These are phyloP conservation scores for Trametes elegans DNA, from an alignment of 768 basidiomycete genomes.

Conservation along the genomic window DNA sequence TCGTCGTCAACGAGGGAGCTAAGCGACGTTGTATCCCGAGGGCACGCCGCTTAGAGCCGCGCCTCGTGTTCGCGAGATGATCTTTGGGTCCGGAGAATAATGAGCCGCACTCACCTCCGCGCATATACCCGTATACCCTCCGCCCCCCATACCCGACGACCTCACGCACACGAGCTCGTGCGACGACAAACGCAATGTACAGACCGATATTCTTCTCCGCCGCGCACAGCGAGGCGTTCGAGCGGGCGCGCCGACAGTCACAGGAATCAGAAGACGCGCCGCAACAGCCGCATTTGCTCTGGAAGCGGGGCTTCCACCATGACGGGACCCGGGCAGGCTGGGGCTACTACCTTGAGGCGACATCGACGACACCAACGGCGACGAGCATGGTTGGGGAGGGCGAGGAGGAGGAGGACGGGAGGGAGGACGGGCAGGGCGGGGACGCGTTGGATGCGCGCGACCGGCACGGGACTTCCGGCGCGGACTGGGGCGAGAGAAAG, in stretches of 20 bases:
- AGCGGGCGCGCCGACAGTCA: constrained; percentile 10
- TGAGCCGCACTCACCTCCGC: constrained; percentile 14
- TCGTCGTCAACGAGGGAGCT: background rate
- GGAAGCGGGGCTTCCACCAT: constrained; percentile 16
- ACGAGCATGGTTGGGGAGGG: background rate
- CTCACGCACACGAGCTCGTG: background rate
- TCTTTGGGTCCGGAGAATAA: constrained; percentile 1
- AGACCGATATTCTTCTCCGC: constrained; percentile 18
- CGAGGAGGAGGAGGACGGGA: background rate
- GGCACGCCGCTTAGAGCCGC: constrained; percentile 12
- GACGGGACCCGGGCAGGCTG: constrained; percentile 7
- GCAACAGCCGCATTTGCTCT: constrained; percentile 2
- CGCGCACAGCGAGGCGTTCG: constrained; percentile 13
- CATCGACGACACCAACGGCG: background rate
- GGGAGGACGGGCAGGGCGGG: background rate
- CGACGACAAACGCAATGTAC: constrained; percentile 3
- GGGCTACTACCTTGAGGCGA: constrained; percentile 22
- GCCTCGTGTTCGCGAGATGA: constrained; percentile 10
- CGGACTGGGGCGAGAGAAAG: too few species aligned
- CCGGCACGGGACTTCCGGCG: background rate
- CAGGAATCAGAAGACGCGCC: background rate
- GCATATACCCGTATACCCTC: constrained; percentile 12
- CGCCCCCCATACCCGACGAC: background rate
- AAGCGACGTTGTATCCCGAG: background rate
- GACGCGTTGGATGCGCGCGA: constrained; percentile 1